A percentile compares a stretch with the other conserved stretches of the same genome.
Conservation (phyloP, 2,329 filamentous ascomycete species). For the Cylindrodendrum hubeiense region DNA sequence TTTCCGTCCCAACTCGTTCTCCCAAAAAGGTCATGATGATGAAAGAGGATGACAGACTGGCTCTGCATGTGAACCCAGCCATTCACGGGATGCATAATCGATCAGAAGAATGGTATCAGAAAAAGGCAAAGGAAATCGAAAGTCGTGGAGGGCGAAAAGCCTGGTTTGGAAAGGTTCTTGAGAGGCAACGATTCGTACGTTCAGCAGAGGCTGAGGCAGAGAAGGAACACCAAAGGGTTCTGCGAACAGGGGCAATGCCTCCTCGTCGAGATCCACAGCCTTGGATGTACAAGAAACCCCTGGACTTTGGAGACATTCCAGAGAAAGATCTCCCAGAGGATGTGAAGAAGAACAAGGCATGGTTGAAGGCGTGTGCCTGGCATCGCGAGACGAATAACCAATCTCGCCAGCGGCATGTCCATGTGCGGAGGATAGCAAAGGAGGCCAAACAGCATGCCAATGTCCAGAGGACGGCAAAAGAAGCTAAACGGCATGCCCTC, state of each 20-base stretch:
- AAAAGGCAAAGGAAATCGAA: constrained; percentile 64
- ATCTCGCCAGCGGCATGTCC: constrained; percentile 2
- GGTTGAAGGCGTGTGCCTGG: constrained; percentile 57
- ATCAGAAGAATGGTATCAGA: constrained; percentile 58
- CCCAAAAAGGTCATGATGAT: constrained; percentile 17
- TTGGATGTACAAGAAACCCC: constrained; percentile 40
- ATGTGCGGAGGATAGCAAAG: background rate
- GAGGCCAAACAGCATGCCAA: background rate
- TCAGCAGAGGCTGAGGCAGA: constrained; percentile 35
- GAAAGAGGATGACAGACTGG: constrained; percentile 51
- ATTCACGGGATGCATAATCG: constrained; percentile 60
- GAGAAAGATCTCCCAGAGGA: constrained; percentile 58
- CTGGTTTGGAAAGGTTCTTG: constrained; percentile 61
- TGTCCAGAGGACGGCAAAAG: background rate
- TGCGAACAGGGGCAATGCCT: constrained; percentile 22
- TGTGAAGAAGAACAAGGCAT: constrained; percentile 58
- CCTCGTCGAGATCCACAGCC: constrained; percentile 46
- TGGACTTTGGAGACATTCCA: constrained; percentile 54
- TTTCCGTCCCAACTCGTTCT: constrained; percentile 25
- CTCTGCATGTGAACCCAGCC: constrained; percentile 63
- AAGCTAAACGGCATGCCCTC: background rate
- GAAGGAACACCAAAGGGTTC: constrained; percentile 25
- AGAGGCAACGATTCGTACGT: constrained; percentile 52
- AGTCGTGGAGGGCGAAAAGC: constrained; percentile 62
- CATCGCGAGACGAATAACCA: constrained; percentile 48